Percentiles rank a stretch among this genome's conserved stretches.
phyloP scores from a whole-genome alignment of 2,329 filamentous ascomycete genomes.

The Hawksworthiomyces lignivorus region DNA sequence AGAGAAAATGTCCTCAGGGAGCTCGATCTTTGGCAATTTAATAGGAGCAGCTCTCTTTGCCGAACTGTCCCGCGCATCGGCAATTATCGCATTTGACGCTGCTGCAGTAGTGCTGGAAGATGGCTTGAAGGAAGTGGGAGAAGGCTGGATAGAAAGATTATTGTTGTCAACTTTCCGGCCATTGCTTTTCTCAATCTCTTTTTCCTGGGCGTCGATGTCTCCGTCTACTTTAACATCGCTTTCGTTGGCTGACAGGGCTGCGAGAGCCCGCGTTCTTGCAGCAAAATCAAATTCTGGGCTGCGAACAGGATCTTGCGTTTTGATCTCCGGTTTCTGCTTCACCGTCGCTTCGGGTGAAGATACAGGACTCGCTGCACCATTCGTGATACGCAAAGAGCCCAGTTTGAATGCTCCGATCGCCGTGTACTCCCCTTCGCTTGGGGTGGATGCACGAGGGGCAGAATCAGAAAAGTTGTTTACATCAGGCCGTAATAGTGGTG shows the following conservation, averaged over 20 bases:
- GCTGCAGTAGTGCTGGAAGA: too few relatives aligned
- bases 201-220: not conserved
- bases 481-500: too few relatives aligned
- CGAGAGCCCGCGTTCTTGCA: conserved; percentile 6
- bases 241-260: conserved; percentile 6
- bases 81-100: too few relatives aligned
- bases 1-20: conserved; percentile 15
- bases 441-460: conserved; percentile 34
- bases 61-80: too few relatives aligned
- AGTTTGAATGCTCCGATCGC: conserved; percentile 56
- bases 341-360: conserved; percentile 9
- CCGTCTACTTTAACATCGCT: not conserved
- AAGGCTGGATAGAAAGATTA: too few relatives aligned
- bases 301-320: not conserved
- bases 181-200: too few relatives aligned
- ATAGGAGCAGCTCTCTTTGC: not conserved
- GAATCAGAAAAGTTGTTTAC: too few relatives aligned
- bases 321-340: not conserved
- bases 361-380: conserved; percentile 47
- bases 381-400: conserved; percentile 55
- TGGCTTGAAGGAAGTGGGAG: too few relatives aligned
- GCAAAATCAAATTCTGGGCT: not conserved
- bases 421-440: conserved; percentile 49
- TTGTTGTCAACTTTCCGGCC: too few relatives aligned
- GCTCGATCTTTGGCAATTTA: conserved; percentile 8